Evolutionary conservation across 345 rosid genomes (phyloP).

Genomic region (Eucalyptus paniculata): DNA sequence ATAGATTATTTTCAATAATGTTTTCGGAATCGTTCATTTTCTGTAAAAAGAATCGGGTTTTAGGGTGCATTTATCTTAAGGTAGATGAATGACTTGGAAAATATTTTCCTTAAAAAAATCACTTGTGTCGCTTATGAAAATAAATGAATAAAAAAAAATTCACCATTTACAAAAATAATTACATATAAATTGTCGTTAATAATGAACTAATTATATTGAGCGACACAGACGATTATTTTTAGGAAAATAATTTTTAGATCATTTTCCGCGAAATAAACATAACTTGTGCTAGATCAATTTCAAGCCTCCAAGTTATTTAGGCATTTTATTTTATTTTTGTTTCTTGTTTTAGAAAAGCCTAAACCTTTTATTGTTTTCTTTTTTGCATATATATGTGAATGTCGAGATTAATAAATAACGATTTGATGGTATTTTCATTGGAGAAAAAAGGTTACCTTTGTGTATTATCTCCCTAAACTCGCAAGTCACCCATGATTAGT

Average conservation of each 20-base stretch:
- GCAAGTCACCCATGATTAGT: not conserved
- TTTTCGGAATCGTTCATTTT: not conserved
- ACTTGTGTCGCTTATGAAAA: not conserved
- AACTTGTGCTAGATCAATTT: not conserved
- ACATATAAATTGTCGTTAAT: too few relatives aligned
- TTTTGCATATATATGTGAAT: too few relatives aligned
- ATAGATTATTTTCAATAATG: too few relatives aligned
- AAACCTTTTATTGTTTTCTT: too few relatives aligned
- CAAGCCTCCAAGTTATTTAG: not conserved
- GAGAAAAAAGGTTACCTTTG: not conserved
- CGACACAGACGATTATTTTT: not conserved
- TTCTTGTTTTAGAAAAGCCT: too few relatives aligned
- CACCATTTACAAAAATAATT: not conserved
- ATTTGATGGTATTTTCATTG: too few relatives aligned
- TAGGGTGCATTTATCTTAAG: not conserved
- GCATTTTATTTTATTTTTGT: too few relatives aligned
- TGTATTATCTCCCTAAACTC: not conserved
- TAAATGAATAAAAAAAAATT: too few relatives aligned
- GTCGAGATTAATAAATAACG: too few relatives aligned
- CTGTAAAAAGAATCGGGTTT: not conserved
- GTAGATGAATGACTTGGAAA: not conserved
- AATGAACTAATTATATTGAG: not conserved
- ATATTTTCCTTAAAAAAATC: too few relatives aligned
- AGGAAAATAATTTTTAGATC: not conserved
- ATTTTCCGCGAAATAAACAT: too few relatives aligned